Evolutionary conservation across 2,329 filamentous ascomycete species (phyloP).

Genomic region (Fusarium poae): DNA sequence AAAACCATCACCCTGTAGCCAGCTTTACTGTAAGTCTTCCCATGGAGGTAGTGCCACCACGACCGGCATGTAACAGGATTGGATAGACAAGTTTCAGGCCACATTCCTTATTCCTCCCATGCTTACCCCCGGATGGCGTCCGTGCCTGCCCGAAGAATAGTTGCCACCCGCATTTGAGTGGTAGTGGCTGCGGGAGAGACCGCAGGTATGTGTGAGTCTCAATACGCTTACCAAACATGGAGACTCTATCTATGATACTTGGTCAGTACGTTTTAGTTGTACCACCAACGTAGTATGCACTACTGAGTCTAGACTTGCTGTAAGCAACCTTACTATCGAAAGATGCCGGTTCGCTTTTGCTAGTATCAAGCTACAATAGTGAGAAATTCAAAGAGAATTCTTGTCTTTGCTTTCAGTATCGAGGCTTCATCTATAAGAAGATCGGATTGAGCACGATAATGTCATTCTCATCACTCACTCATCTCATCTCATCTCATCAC

Average conservation of each 20-base stretch:
- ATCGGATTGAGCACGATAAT: neutral
- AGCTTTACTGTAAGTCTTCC: neutral
- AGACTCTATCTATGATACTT: too few relatives aligned
- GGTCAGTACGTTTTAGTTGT: neutral
- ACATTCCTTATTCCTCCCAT: conserved; percentile 1
- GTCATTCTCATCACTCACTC: conserved; percentile 1
- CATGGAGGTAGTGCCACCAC: neutral
- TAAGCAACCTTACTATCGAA: neutral
- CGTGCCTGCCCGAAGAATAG: neutral
- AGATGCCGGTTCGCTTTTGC: neutral
- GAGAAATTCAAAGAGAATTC: neutral
- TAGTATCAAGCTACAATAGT: neutral
- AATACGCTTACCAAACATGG: neutral
- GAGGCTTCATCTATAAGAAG: conserved; percentile 22
- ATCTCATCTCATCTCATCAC: conserved; percentile 18
- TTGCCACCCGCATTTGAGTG: neutral
- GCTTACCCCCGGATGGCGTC: neutral
- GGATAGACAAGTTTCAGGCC: neutral
- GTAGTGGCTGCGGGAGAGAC: conserved; percentile 16
- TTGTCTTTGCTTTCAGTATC: neutral
- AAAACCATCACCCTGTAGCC: neutral
- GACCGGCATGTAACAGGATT: conserved; percentile 19
- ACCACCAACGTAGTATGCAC: neutral
- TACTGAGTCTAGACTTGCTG: neutral
- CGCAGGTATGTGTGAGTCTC: neutral